Base-by-base conservation (phyloP, 257 asterid species). In the Echium plantagineum region DNA sequence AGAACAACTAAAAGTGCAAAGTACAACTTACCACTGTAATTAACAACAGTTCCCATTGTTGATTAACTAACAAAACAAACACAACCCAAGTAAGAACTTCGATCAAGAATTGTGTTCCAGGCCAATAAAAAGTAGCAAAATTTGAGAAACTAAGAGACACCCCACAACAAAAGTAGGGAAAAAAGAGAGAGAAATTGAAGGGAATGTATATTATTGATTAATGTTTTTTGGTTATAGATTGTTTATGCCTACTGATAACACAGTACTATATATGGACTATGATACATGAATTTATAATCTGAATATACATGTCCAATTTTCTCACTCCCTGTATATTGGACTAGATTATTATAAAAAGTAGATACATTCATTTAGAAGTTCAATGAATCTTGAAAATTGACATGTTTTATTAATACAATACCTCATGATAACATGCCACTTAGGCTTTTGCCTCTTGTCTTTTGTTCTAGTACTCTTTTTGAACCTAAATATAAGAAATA, bases 31-130 rank as follows among this genome's bases (percentile, higher is more conserved):
- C 97, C 97, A 71, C 90, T 71, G 80, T 82, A 80, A 80, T 90
- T 83, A 74, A 90, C 91, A 75, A 90, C 94, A 70, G 95, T 83
- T 78, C 94, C 82, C 98, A 90, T 90, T 81, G 59, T 68, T 74
- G 85, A 79, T 83, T 57, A 17, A 77, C 6, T 22, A 56, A 3
- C 57, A 53, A 53, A 18, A 78, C 81, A 82, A 78, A 57, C 71
- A 81, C 66, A 74, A 56, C 85, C 83, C 77, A 77, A 83, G 81
- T 75, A 73, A 72, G 78, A 74, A 77, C 71, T 70, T 72, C 72
- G 70, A 77, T 64, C 75, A 78, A 79, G 58, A 63, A 61, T 81
- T 69, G 94, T 89, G 83, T 84, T 77, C 78, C 75, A 71, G 61
- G 47, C 42, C 18, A 73, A n/a, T n/a, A 75, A 58, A 75, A 52